phyloP scores from a whole-genome alignment of 164 flowering plant genomes.

The Cinnamomum micranthum region DNA sequence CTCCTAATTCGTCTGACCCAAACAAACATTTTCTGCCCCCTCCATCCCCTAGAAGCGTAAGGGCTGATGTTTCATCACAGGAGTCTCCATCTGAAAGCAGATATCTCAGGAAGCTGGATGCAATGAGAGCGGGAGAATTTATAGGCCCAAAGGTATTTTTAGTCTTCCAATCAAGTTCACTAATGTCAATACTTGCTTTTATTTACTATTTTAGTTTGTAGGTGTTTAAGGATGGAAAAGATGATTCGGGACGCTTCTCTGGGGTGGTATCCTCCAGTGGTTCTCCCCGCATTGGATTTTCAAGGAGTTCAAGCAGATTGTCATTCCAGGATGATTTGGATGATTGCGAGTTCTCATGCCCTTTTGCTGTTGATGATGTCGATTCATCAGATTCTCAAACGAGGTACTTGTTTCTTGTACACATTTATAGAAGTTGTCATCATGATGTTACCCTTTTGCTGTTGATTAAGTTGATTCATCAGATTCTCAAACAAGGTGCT shows the following conservation, averaged over 20 bases:
- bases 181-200: background rate
- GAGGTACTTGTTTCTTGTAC: conserved; percentile 41
- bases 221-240: conserved; percentile 53
- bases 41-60: conserved; percentile 61
- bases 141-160: conserved; percentile 56
- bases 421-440: background rate
- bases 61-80: conserved; percentile 52
- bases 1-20: conserved; percentile 73
- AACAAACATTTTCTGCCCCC: conserved; percentile 78
- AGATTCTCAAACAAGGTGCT: no score
- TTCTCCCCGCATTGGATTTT: conserved; percentile 73
- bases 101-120: conserved; percentile 52
- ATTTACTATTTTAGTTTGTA: conserved; percentile 14
- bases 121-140: conserved; percentile 44
- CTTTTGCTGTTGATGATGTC: conserved; percentile 92
- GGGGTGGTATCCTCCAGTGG: conserved; percentile 75
- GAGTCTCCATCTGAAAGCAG: conserved; percentile 70
- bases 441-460: conserved; percentile 59
- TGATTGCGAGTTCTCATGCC: conserved; percentile 72
- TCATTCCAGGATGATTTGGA: conserved; percentile 87
- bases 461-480: conserved; percentile 84
- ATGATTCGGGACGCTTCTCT: conserved; percentile 78
- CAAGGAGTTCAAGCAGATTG: conserved; percentile 89
- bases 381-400: conserved; percentile 48
- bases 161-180: background rate